Conservation (phyloP, 1,284 basidiomycete species). For the Leccinum colubrinum region DNA sequence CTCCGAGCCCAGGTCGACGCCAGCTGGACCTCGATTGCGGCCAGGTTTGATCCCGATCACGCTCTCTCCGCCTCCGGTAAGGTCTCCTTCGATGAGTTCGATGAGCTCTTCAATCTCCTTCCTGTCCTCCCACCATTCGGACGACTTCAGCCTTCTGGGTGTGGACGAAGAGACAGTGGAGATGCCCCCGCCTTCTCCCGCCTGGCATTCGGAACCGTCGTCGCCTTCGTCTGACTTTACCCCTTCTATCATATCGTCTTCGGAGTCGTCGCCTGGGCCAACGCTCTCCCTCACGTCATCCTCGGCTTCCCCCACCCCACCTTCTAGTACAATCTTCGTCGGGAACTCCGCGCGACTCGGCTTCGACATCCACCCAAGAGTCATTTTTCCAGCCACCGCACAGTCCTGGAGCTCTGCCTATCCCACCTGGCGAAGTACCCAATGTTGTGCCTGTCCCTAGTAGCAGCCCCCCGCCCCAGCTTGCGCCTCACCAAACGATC, state of each 20-base stretch:
- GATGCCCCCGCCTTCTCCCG: constrained; percentile 24
- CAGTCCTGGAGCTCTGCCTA: constrained; percentile 17
- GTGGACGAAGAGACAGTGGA: constrained; percentile 33
- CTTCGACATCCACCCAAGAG: constrained; percentile 28
- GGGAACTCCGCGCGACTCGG: constrained; percentile 13
- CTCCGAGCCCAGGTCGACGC: constrained; percentile 24
- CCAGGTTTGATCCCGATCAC: constrained; percentile 20
- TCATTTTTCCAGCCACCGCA: constrained; percentile 16
- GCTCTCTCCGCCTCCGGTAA: constrained; percentile 42
- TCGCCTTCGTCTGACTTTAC: constrained; percentile 33
- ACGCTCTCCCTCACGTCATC: constrained; percentile 33
- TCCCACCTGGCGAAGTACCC: constrained; percentile 14
- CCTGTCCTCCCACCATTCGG: constrained; percentile 74
- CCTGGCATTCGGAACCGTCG: constrained; percentile 32
- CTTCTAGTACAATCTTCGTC: constrained; percentile 4
- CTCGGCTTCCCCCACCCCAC: constrained; percentile 33
- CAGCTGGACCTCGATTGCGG: constrained; percentile 27
- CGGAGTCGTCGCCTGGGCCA: constrained; percentile 30
- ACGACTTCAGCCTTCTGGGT: constrained; percentile 51
- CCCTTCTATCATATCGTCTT: constrained; percentile 35
- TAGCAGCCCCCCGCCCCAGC: constrained; percentile 5
- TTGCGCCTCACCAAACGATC: constrained; percentile 4
- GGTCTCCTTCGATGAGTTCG: constrained; percentile 48
- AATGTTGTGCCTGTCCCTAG: constrained; percentile 17
- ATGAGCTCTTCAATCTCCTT: constrained; percentile 55